A percentile compares a stretch with the other conserved stretches of the same genome.
Evolutionary conservation across 805 yeast genomes (phyloP).

Genomic region (Saccharomycopsis oosterbeekiorum): DNA sequence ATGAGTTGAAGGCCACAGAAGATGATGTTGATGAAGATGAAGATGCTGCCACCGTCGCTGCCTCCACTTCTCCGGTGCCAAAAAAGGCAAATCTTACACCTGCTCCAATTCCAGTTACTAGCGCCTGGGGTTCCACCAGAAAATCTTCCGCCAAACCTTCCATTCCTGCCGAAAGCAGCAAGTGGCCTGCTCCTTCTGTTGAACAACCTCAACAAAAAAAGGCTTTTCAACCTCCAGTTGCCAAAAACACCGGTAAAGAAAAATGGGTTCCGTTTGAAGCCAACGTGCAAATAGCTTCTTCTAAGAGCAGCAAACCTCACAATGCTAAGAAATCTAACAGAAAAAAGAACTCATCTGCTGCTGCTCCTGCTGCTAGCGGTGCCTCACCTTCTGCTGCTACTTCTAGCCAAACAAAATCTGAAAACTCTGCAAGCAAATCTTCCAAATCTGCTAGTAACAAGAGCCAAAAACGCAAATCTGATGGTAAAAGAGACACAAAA

Average conservation of each 20-base stretch:
- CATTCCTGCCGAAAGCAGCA: conserved; percentile 8
- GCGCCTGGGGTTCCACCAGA: conserved; percentile 45
- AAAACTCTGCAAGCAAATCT: background rate
- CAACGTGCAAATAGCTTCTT: conserved; percentile 29
- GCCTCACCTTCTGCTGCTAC: background rate
- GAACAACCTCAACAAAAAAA: conserved; percentile 23
- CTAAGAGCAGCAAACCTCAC: conserved; percentile 5
- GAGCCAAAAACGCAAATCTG: background rate
- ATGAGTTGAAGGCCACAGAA: background rate
- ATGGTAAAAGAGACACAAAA: background rate
- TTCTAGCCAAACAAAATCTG: background rate
- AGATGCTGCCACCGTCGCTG: conserved; percentile 1
- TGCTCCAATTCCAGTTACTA: conserved; percentile 54
- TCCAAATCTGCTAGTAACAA: background rate
- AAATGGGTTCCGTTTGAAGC: conserved; percentile 70
- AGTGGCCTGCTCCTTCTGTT: conserved; percentile 11
- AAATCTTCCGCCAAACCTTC: conserved; percentile 22
- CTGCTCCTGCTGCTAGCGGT: conserved; percentile 1
- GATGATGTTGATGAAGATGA: too few species aligned
- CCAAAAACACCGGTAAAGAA: conserved; percentile 32
- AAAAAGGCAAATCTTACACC: conserved; percentile 33
- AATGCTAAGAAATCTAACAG: conserved; percentile 11
- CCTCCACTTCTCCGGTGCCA: background rate
- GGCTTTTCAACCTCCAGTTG: conserved; percentile 20
- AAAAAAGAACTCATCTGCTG: conserved; percentile 8